Evolutionary conservation across 352 stramenopile genomes (phyloP), one percentile per base, ranked within the genome.

Genomic region (Globisporangium takayamanum): DNA sequence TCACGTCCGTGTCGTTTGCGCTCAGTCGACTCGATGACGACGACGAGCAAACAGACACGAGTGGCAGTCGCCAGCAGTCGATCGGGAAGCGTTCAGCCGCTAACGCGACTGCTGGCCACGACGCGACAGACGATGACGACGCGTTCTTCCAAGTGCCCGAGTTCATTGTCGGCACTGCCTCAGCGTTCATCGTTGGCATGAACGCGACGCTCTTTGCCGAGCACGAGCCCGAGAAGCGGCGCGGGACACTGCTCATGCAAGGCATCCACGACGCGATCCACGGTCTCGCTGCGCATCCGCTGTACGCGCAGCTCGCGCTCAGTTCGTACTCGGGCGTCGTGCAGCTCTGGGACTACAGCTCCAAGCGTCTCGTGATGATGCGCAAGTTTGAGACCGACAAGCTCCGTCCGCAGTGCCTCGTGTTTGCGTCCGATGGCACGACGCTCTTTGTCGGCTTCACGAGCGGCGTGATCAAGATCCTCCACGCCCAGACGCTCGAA

Each of bases 171-270:
- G 82, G 76, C 12, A 98, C 93, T 0, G 71, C 73, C 0, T 84
- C 78, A 22, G 89, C 84, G 2, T 95, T 96, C 55, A 88, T 97
- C 63, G 83, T 97, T 5, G 85, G 85, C 5, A 80, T 97, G 64
- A 94, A 49, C 47, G 71, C 73, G 1, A 48, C 59, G 11, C 63
- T 95, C 30, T 97, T 97, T 56, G 85, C 78, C n/a, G 83, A 96
- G 66, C 72, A 96, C 55, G 80, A 93, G 33, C 59, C 82, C 10
- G 87, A 96, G 25, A 80, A 89, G 39, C 80, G 92, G 8, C 81
- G 88, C 1, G 92, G 92, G 7, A 95, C 85, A n/a, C 55, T 97
- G 41, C 69, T 97, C 5, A 87, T 97, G 78, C 91, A 98, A 54
- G 87, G 91, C 15, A 89, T 96, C 49, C 88, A 89, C 53, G 89